Base-by-base conservation (phyloP, 2,329 filamentous ascomycete genomes). In the Coniella lustricola region DNA sequence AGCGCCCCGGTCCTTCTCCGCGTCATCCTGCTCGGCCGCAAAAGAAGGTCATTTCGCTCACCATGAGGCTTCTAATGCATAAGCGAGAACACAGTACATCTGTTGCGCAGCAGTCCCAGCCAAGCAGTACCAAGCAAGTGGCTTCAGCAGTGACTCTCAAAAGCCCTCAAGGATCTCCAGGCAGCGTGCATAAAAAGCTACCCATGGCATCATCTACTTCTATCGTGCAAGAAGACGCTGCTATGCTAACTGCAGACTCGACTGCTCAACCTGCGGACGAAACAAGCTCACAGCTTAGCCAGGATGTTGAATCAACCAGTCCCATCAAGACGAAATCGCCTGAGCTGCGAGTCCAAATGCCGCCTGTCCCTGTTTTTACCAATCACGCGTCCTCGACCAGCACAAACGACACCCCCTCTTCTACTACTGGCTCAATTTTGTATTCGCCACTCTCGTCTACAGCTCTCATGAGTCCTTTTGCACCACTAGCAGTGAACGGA, bases 331-430 rank as follows among this genome's bases (percentile, higher is more conserved):
- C 55, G 34, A 74, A 64, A 48, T 67, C 69, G 2, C 68, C 70
- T 0, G 72, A 77, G 44, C 55, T 77, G 3, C 68, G 69, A 12
- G 74, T 83, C 7, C 77, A 82, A 47, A 64, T 82, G 61, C 79
- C 81, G 7, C 73, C 77, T 2, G 67, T 76, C 1, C 75, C 78
- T 1, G 59, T 66, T 0, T 79, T 82, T 29, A 68, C 70, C 43
- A 69, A 60, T 37, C 58, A 67, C 1, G 25, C 5, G 25, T 61
- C 60, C 1, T 57, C 69, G 3, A 61, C 61, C 3, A 59, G 66
- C 3, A 65, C 60, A 16, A 61, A 59, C 2, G 68, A 67, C 2
- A 77, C 75, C 0, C 75, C 78, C 1, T 58, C 73, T 7, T 74
- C 75, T 10, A 67, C 73, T 0, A 64, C 66, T 8, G 65, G 66